Conservation (phyloP, 345 rosid genomes). For the Gossypium arboreum region DNA sequence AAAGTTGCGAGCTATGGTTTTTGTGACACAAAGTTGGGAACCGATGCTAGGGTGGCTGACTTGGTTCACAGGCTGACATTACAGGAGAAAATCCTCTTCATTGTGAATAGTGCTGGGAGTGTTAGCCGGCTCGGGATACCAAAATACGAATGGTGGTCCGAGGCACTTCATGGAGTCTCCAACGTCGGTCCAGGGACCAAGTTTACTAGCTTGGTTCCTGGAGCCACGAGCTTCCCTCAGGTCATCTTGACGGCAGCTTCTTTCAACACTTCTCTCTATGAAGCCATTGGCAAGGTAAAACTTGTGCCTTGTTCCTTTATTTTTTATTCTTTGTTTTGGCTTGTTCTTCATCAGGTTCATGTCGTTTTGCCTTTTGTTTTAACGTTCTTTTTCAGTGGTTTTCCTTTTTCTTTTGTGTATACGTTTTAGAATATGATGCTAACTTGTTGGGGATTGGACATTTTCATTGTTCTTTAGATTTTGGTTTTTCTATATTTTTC, state of each 20-base stretch:
- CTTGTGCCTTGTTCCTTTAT: neutral
- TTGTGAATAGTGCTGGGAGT: slow-evolving; percentile 48
- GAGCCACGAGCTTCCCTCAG: slow-evolving; percentile 93
- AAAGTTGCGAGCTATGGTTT: slow-evolving; percentile 47
- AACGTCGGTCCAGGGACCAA: slow-evolving; percentile 68
- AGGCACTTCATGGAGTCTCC: slow-evolving; percentile 96
- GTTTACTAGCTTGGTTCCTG: slow-evolving; percentile 62
- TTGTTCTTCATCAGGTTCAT: neutral
- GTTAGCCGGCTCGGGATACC: slow-evolving; percentile 82
- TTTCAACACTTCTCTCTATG: slow-evolving; percentile 71
- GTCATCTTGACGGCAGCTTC: slow-evolving; percentile 92
- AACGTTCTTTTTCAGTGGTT: neutral
- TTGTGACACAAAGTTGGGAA: slow-evolving; percentile 43
- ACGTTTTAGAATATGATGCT: neutral
- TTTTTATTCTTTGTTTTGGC: neutral
- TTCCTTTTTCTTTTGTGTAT: neutral
- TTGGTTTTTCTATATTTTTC: neutral
- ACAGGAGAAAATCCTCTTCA: slow-evolving; percentile 65
- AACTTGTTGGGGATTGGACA: neutral
- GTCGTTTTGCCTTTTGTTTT: neutral
- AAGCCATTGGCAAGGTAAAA: slow-evolving; percentile 83
- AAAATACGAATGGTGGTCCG: slow-evolving; percentile 92
- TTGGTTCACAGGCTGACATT: slow-evolving; percentile 65
- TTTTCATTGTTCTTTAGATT: neutral
- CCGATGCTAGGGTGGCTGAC: slow-evolving; percentile 61